Percentiles rank a stretch among this genome's conserved stretches.
phyloP scores from a whole-genome alignment of 164 flowering plant genomes.

The Chimonanthus salicifolius region DNA sequence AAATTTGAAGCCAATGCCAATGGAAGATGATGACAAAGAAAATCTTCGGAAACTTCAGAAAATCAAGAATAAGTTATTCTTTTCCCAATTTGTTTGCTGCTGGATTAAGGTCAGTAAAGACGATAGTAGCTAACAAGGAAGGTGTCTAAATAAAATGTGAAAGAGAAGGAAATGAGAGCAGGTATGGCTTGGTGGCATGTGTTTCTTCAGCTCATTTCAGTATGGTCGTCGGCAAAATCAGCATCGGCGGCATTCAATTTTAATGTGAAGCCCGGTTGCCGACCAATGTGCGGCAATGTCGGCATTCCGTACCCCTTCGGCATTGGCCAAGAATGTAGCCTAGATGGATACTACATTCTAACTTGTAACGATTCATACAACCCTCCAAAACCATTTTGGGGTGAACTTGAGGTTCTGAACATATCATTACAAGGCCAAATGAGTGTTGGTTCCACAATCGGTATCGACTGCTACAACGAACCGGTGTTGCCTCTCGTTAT shows the following conservation, averaged over 20 bases:
- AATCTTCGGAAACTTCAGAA: too few species aligned
- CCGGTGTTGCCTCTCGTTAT: background rate
- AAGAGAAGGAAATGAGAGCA: too few species aligned
- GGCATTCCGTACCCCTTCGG: slow-evolving; percentile 33
- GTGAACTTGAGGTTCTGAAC: background rate
- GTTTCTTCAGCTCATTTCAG: background rate
- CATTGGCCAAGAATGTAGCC: slow-evolving; percentile 18
- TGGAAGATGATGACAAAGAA: too few species aligned
- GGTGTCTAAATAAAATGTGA: too few species aligned
- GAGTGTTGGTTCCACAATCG: background rate
- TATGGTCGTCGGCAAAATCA: background rate
- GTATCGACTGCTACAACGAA: background rate
- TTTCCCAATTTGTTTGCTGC: too few species aligned
- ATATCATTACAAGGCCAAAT: background rate
- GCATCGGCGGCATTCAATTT: background rate
- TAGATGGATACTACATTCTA: background rate
- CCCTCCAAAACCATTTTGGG: slow-evolving; percentile 2
- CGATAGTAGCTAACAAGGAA: too few species aligned
- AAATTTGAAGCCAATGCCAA: too few species aligned
- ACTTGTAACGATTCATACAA: slow-evolving; percentile 2
- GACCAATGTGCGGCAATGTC: slow-evolving; percentile 22
- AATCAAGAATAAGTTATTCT: too few species aligned
- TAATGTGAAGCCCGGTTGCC: slow-evolving; percentile 10
- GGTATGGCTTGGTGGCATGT: too few species aligned
- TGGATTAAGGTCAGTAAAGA: too few species aligned